Evolutionary conservation across 2,329 filamentous ascomycete genomes (phyloP).

Genomic region (Penicillium sp.): DNA sequence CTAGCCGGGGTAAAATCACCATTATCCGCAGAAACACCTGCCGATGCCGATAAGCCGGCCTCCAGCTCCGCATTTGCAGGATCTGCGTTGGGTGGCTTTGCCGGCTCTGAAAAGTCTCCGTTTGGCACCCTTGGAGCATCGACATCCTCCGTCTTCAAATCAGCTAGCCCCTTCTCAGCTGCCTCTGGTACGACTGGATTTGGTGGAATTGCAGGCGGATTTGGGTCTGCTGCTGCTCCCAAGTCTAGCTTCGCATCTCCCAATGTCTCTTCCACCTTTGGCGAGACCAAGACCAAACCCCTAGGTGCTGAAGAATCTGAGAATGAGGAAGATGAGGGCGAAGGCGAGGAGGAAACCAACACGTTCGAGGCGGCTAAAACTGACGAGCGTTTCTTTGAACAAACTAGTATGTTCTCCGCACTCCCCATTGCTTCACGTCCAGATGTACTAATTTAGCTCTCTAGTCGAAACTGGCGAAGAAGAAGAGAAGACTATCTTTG

Average conservation of each 20-base stretch:
- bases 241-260: conserved; percentile 74
- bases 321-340: conserved; percentile 51
- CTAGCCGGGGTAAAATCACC: conserved; percentile 35
- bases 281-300: conserved; percentile 56
- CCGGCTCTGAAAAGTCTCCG: conserved; percentile 64
- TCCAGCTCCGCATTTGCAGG: conserved; percentile 68
- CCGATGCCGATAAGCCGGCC: conserved; percentile 43
- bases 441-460: background rate
- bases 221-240: conserved; percentile 56
- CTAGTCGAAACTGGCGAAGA: conserved; percentile 86
- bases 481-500: conserved; percentile 74
- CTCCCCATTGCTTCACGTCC: background rate
- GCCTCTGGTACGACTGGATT: conserved; percentile 42
- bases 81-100: conserved; percentile 71
- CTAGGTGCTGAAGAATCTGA: conserved; percentile 73
- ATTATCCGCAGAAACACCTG: conserved; percentile 25
- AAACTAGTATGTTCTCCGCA: conserved; percentile 64
- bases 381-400: conserved; percentile 55
- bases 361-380: conserved; percentile 53
- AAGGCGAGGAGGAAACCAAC: conserved; percentile 55
- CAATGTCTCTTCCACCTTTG: conserved; percentile 51
- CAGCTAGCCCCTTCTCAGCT: conserved; percentile 30
- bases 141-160: conserved; percentile 49
- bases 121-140: conserved; percentile 62
- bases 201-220: conserved; percentile 41